Evolutionary conservation across 352 stramenopile species (phyloP).

Genomic region (Phytopythium oedochilum): DNA sequence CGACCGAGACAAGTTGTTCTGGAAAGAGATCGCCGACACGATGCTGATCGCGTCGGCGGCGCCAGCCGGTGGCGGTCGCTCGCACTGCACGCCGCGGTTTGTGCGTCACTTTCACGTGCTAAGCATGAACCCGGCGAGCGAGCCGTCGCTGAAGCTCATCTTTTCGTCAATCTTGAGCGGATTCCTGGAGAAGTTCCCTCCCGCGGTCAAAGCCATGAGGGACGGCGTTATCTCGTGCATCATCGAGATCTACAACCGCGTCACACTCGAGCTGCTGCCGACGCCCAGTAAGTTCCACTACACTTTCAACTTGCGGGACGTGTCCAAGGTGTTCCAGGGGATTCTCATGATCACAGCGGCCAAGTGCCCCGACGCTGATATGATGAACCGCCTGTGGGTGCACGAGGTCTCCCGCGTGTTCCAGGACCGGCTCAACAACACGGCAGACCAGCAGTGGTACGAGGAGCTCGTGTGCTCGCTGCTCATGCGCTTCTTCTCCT

Average conservation of each 20-base stretch:
- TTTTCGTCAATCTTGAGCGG: conserved; percentile 92
- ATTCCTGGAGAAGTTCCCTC: conserved; percentile 89
- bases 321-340: conserved; percentile 95
- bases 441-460: conserved; percentile 88
- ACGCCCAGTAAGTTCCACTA: conserved; percentile 93
- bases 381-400: conserved; percentile 89
- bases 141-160: conserved; percentile 89
- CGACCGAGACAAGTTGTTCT: conserved; percentile 96
- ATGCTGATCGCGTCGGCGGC: conserved; percentile 89
- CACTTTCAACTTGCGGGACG: conserved; percentile 95
- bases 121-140: conserved; percentile 89
- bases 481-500: conserved; percentile 67
- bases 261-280: conserved; percentile 89
- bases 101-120: conserved; percentile 95
- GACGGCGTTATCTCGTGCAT: conserved; percentile 84
- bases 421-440: conserved; percentile 90
- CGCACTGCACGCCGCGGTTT: conserved; percentile 90
- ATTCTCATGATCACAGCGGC: conserved; percentile 90
- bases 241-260: conserved; percentile 93
- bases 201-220: conserved; percentile 75
- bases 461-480: conserved; percentile 85
- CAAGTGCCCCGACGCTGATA: conserved; percentile 79
- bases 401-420: conserved; percentile 93
- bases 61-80: conserved; percentile 84
- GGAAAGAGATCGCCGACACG: conserved; percentile 94